A percentile compares a stretch with the other conserved stretches of the same genome.
phyloP scores from a whole-genome alignment of 352 stramenopile species.

The Phytophthora pinifolia region DNA sequence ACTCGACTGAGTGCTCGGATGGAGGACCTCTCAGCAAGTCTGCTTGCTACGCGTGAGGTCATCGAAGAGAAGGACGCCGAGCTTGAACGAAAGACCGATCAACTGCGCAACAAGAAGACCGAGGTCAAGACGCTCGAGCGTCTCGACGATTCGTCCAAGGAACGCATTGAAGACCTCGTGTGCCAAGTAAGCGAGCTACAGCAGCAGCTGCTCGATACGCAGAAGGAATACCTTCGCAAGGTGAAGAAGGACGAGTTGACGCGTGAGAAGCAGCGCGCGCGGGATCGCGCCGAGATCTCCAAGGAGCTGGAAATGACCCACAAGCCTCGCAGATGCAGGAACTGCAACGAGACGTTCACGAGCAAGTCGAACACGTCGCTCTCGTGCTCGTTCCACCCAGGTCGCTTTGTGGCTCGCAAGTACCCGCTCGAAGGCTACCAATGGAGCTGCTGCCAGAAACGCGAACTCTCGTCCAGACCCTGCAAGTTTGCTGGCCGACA shows the following conservation, averaged over 20 bases:
- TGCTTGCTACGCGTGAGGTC: slow-evolving; percentile 51
- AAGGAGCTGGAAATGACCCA: slow-evolving; percentile 73
- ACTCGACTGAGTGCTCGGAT: slow-evolving; percentile 44
- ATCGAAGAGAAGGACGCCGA: slow-evolving; percentile 62
- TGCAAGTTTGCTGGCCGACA: slow-evolving; percentile 84
- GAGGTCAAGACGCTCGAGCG: slow-evolving; percentile 77
- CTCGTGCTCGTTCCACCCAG: slow-evolving; percentile 77
- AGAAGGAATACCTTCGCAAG: slow-evolving; percentile 81
- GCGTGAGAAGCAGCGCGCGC: slow-evolving; percentile 65
- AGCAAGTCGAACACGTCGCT: slow-evolving; percentile 83
- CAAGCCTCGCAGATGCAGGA: slow-evolving; percentile 75
- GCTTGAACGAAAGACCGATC: slow-evolving; percentile 60
- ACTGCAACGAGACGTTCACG: slow-evolving; percentile 84
- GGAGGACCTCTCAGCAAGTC: slow-evolving; percentile 47
- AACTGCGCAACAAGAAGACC: slow-evolving; percentile 72
- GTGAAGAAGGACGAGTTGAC: slow-evolving; percentile 73
- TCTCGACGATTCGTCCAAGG: slow-evolving; percentile 75
- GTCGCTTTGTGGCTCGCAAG: slow-evolving; percentile 71
- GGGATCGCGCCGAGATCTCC: slow-evolving; percentile 65
- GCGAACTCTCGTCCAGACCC: slow-evolving; percentile 68
- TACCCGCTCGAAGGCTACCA: slow-evolving; percentile 83
- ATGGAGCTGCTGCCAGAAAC: slow-evolving; percentile 85
- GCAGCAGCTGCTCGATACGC: slow-evolving; percentile 70
- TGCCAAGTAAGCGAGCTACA: slow-evolving; percentile 70
- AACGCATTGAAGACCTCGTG: slow-evolving; percentile 78